Evolutionary conservation across 78 protist species (phyloP).

Genomic region (Planoprotostelium fungivorum): DNA sequence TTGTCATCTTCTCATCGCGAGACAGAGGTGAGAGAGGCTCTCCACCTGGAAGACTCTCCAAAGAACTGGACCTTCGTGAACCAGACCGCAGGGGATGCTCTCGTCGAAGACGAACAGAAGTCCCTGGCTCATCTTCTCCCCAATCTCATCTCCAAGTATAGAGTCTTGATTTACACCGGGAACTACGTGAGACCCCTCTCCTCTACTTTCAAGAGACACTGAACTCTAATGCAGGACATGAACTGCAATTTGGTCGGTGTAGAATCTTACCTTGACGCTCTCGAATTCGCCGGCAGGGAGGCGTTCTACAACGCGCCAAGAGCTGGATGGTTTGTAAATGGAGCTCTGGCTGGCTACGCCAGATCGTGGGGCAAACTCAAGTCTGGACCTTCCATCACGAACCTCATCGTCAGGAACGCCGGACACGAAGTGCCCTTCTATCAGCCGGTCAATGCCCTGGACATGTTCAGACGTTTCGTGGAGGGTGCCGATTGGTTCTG

Average conservation of each 20-base stretch:
- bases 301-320: neutral
- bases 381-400: constrained; percentile 2
- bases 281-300: neutral
- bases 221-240: neutral
- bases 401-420: constrained; percentile 52
- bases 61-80: neutral
- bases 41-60: neutral
- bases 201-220: neutral
- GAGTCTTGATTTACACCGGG: neutral
- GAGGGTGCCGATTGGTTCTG: too few species aligned
- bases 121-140: neutral
- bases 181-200: neutral
- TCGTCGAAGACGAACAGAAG: neutral
- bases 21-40: neutral
- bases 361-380: constrained; percentile 31
- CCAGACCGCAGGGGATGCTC: neutral
- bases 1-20: neutral
- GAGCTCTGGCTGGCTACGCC: constrained; percentile 51
- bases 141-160: neutral
- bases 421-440: constrained; percentile 72
- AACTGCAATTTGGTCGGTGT: neutral
- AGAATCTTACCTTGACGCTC: neutral
- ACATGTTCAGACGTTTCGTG: constrained; percentile 43
- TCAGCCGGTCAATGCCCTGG: constrained; percentile 44
- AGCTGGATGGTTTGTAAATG: neutral